These are phyloP conservation scores for Cnidoscolus chayamansa DNA, from an alignment of 441 rosid genomes.

Conservation along the genomic window DNA sequence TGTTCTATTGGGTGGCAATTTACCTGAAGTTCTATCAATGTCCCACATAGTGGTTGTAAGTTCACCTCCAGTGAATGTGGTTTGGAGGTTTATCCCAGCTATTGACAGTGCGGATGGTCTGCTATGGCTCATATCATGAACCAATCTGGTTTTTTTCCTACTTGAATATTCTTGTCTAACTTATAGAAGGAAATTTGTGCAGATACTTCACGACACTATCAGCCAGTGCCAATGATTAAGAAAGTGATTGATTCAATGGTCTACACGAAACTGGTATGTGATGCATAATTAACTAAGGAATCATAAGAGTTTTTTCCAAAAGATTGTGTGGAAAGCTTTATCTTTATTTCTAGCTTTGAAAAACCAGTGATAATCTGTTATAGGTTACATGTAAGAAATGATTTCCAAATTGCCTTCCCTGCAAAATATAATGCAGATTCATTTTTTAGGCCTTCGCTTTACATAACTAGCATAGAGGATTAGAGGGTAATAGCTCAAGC, in stretches of 20 bases:
- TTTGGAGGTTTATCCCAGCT: background rate
- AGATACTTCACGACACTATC: slow-evolving; percentile 80
- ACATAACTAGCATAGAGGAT: no score
- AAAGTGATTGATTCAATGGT: slow-evolving; percentile 71
- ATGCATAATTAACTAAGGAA: background rate
- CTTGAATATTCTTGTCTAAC: slow-evolving; percentile 9
- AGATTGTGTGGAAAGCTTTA: background rate
- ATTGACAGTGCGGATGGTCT: background rate
- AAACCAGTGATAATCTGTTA: background rate
- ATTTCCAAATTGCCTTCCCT: background rate
- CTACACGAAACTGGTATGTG: slow-evolving; percentile 62
- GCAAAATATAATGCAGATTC: background rate
- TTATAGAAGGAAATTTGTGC: slow-evolving; percentile 21
- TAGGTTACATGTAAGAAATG: background rate
- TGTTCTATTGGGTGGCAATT: background rate
- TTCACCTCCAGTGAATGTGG: background rate
- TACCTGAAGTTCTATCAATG: background rate
- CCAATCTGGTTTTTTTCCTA: background rate
- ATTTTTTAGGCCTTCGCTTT: background rate
- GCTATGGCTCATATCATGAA: background rate
- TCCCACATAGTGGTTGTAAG: background rate
- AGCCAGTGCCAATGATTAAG: slow-evolving; percentile 53
- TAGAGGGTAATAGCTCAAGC: background rate
- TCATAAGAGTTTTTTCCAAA: background rate
- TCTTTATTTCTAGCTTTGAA: background rate